Percentiles rank a stretch among this genome's conserved stretches.
Evolutionary conservation across 2,329 filamentous ascomycete species (phyloP).

Genomic region (Fusarium verticillioides): DNA sequence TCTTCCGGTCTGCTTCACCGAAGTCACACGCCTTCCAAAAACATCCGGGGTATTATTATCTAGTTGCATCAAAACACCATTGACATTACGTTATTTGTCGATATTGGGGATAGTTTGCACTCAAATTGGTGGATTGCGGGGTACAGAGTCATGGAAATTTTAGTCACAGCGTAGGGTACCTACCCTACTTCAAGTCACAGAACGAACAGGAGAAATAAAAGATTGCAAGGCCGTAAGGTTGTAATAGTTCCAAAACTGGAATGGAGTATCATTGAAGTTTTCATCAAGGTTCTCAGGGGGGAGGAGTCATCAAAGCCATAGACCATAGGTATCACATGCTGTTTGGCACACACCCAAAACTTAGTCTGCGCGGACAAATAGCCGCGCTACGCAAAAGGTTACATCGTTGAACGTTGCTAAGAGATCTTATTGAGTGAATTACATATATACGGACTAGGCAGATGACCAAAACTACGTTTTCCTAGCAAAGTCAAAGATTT

Average conservation of each 20-base stretch:
- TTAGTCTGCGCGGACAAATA: accelerated
- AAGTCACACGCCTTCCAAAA: slow-evolving; percentile 30
- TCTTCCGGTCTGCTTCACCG: slow-evolving; percentile 16
- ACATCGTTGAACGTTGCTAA: not conserved
- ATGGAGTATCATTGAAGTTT: not conserved
- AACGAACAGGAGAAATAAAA: not conserved
- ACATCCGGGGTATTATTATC: slow-evolving; percentile 17
- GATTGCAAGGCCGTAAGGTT: not conserved
- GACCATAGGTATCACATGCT: not conserved
- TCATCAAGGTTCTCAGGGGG: not conserved
- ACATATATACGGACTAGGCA: too few species aligned
- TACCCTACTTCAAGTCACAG: slow-evolving; percentile 3
- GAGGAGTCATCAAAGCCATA: not conserved
- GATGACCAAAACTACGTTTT: accelerated
- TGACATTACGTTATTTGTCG: slow-evolving; percentile 13
- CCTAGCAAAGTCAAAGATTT: not conserved
- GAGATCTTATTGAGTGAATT: too few species aligned
- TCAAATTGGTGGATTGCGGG: not conserved
- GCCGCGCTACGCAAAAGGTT: not conserved
- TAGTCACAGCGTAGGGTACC: slow-evolving; percentile 7
- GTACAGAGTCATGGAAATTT: slow-evolving; percentile 1
- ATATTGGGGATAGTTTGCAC: not conserved
- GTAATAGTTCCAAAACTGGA: not conserved
- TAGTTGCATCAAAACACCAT: slow-evolving; percentile 19
- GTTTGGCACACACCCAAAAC: too few species aligned